Percentiles rank a stretch among this genome's conserved stretches.
phyloP scores from a whole-genome alignment of 345 rosid species.

The Anacardium occidentale region DNA sequence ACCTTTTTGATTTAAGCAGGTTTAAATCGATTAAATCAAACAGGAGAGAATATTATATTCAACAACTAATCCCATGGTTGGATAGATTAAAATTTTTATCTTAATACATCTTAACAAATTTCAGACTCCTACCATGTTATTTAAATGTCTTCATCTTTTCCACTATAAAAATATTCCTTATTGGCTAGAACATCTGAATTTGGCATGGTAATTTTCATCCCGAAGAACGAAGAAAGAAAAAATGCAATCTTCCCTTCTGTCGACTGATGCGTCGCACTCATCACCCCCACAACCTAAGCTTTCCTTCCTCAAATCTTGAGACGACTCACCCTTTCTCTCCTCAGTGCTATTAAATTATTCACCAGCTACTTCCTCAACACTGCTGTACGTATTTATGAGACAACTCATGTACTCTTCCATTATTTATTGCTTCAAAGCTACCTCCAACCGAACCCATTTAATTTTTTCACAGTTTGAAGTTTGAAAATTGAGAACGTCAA shows the following conservation, averaged over 20 bases:
- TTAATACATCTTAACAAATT: no score
- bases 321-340: neutral
- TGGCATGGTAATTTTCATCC: neutral
- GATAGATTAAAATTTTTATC: no score
- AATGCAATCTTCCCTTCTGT: slow-evolving; percentile 39
- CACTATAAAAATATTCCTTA: no score
- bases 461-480: slow-evolving; percentile 16
- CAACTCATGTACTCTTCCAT: neutral
- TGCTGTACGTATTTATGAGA: slow-evolving; percentile 14
- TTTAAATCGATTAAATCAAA: no score
- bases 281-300: slow-evolving; percentile 41
- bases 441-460: slow-evolving; percentile 24
- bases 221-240: neutral
- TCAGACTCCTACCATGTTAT: no score
- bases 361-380: slow-evolving; percentile 12
- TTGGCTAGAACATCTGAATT: no score
- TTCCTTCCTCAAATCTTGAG: slow-evolving; percentile 20
- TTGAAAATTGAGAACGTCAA: neutral
- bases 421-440: slow-evolving; percentile 23
- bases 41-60: no score
- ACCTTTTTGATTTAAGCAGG: no score
- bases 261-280: slow-evolving; percentile 64
- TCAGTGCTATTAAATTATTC: neutral
- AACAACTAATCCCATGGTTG: no score
- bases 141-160: no score